Conservation (phyloP, 495 filamentous ascomycete genomes). For the Bryoglossum gracile region DNA sequence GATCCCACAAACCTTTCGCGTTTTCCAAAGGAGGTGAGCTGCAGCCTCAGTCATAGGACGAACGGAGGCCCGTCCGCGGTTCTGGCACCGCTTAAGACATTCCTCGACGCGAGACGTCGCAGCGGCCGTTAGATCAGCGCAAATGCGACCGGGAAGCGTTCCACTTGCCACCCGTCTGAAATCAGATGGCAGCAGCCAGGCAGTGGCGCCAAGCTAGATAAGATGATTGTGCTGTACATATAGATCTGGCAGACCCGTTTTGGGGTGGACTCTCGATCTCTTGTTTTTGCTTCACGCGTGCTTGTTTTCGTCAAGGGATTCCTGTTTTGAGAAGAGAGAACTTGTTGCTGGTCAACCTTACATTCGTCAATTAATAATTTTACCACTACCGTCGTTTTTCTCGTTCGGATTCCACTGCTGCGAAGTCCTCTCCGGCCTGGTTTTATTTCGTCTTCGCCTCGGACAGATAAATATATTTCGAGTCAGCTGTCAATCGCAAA, state of each 20-base stretch:
- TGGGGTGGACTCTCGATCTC: not conserved
- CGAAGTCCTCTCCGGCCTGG: no score
- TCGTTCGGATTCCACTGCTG: not conserved
- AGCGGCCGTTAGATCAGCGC: not conserved
- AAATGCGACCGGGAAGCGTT: constrained; percentile 2
- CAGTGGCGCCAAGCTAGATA: not conserved
- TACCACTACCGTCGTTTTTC: not conserved
- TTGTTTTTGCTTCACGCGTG: not conserved
- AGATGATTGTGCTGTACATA: not conserved
- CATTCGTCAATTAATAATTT: not conserved
- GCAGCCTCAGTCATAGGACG: not conserved
- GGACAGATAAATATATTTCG: not conserved
- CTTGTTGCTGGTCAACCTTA: constrained; percentile 7
- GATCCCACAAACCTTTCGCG: not conserved
- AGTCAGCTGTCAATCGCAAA: not conserved
- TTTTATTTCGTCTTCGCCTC: not conserved
- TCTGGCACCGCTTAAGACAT: not conserved
- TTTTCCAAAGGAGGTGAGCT: not conserved
- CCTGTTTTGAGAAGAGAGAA: not conserved
- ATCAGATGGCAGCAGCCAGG: not conserved
- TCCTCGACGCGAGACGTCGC: not conserved
- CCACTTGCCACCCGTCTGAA: not conserved
- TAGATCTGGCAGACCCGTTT: not conserved
- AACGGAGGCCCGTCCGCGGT: not conserved
- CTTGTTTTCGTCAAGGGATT: not conserved